phyloP scores from a whole-genome alignment of 1,284 basidiomycete species.

The Malassezia dermatis region DNA sequence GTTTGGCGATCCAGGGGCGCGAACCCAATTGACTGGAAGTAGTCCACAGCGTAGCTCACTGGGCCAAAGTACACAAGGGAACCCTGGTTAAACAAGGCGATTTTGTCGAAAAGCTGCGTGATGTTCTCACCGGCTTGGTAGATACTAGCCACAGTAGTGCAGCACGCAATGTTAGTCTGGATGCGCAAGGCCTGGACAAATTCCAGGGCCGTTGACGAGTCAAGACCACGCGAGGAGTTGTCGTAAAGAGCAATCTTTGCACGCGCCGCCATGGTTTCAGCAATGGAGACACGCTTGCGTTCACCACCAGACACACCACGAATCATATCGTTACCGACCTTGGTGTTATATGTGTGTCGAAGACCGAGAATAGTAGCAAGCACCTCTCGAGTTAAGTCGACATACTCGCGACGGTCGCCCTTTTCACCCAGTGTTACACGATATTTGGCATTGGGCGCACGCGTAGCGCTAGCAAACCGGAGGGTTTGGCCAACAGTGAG shows the following conservation, averaged over 20 bases:
- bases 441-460: conserved; percentile 17
- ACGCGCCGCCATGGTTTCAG: conserved; percentile 49
- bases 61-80: conserved; percentile 71
- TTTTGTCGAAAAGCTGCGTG: conserved; percentile 48
- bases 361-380: conserved; percentile 42
- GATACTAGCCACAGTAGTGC: conserved; percentile 46
- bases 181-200: conserved; percentile 45
- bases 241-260: conserved; percentile 35
- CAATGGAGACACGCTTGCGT: conserved; percentile 33
- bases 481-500: conserved; percentile 33
- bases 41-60: conserved; percentile 60
- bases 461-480: conserved; percentile 22
- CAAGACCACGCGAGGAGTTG: conserved; percentile 49
- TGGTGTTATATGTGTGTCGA: conserved; percentile 27
- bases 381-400: conserved; percentile 23
- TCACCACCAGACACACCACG: conserved; percentile 50
- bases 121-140: conserved; percentile 58
- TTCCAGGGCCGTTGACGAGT: conserved; percentile 32
- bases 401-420: conserved; percentile 30
- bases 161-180: conserved; percentile 46
- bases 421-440: conserved; percentile 26
- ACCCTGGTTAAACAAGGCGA: conserved; percentile 63
- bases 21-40: conserved; percentile 64
- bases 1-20: conserved; percentile 58
- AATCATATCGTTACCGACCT: conserved; percentile 29